phyloP scores from a whole-genome alignment of 345 rosid species.

The Melastoma malabathricum region DNA sequence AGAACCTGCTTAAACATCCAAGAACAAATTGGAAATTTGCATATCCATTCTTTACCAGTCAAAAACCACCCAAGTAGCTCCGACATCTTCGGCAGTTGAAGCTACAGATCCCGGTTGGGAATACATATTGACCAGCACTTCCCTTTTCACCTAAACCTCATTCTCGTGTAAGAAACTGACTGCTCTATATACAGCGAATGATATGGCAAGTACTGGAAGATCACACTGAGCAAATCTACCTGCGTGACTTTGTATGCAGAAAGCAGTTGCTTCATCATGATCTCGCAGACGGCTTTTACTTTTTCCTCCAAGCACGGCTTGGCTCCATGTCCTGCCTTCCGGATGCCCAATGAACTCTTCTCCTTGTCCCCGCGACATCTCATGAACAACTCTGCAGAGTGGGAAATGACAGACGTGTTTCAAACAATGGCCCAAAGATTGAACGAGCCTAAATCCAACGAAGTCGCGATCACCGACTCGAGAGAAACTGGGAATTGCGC shows the following conservation, averaged over 20 bases:
- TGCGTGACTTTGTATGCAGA: constrained; percentile 12
- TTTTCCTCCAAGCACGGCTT: constrained; percentile 3
- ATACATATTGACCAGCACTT: constrained; percentile 16
- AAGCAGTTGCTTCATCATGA: constrained; percentile 18
- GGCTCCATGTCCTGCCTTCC: neutral
- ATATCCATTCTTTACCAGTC: constrained; percentile 25
- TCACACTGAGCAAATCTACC: constrained; percentile 2
- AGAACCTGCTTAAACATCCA: no score
- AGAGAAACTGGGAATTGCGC: constrained; percentile 5
- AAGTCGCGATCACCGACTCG: constrained; percentile 9
- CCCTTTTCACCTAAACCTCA: constrained; percentile 12
- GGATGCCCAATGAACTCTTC: neutral
- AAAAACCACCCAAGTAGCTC: constrained; percentile 25
- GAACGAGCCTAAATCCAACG: no score
- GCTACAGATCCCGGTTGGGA: constrained; percentile 21
- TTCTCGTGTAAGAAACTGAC: neutral
- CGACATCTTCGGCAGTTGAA: constrained; percentile 12
- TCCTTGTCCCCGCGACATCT: constrained; percentile 7
- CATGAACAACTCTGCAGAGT: constrained; percentile 13
- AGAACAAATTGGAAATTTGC: no score
- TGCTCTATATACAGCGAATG: neutral
- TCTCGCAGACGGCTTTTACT: constrained; percentile 13
- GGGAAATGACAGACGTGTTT: neutral
- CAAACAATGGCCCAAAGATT: neutral
- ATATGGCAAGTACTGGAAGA: neutral